Base-by-base conservation (phyloP, 2,329 filamentous ascomycete genomes). In the Cladosporium sp. region DNA sequence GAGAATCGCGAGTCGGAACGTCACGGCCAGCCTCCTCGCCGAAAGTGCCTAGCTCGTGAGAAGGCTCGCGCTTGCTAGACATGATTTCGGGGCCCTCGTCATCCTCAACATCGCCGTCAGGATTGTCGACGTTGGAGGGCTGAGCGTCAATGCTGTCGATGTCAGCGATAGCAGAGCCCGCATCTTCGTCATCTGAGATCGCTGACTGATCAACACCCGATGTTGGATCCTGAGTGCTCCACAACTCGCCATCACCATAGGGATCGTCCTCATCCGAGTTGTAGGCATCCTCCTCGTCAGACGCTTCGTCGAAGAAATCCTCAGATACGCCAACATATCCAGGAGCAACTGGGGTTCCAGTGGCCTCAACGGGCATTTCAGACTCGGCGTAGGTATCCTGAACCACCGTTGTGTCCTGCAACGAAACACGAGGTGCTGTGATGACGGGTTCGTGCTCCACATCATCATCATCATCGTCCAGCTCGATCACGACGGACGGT, bases 11-110 rank as follows among this genome's bases (percentile, higher is more conserved):
- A 3, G 60, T 56, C 1, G 22, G 22, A 14, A 53, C 58, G 13
- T 51, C 46, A 7, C 19, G 13, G 46, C 32, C 28, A 10, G 44
- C 18, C 32, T 42, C 40, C 19, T 50, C 48, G 40, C 50, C 49
- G n/a, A 45, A 35, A 32, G 48, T 44, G 38, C 54, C 58, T 37
- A 55, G 51, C 49, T 60, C 58, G 22, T 50, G 52, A 8, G 58
- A 60, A n/a, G 49, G 49, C 18, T 55, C 43, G 22, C 53, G 54
- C 45, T 54, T 54, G 28, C 55, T 54, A 13, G 57, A 52, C 56
- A 54, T 54, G 18, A 58, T 53, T 46, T 65, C 58, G 33, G 57
- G 59, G n/a, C 52, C 56, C 37, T 61, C 59, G 3, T 57, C 56
- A 14, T 50, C 52, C 14, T 50, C 43, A 22, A 37, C 53, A 10